Conservation (phyloP, 2,329 filamentous ascomycete species). For the Diaporthe eres region DNA sequence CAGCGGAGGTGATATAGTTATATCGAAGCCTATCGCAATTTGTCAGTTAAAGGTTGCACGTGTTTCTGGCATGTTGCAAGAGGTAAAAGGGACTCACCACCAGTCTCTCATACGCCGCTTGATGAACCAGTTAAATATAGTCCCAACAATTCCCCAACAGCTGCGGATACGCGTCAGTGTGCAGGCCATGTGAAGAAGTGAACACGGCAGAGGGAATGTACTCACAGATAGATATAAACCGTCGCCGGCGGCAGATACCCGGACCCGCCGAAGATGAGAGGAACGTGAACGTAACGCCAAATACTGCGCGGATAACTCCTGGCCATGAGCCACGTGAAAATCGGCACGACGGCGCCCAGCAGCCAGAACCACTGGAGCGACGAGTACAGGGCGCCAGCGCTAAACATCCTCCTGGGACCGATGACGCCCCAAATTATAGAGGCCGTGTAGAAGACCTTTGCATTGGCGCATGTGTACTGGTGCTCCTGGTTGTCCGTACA, state of each 20-base stretch:
- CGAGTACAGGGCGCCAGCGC: slow-evolving; percentile 72
- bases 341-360: slow-evolving; percentile 72
- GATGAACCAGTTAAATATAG: slow-evolving; percentile 78
- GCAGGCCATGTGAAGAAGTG: not conserved
- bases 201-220: not conserved
- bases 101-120: slow-evolving; percentile 76
- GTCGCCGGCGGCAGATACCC: slow-evolving; percentile 78
- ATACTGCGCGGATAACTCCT: slow-evolving; percentile 72
- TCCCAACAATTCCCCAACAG: slow-evolving; percentile 77
- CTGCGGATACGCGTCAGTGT: slow-evolving; percentile 34
- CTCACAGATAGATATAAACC: slow-evolving; percentile 74
- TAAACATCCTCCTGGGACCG: slow-evolving; percentile 79
- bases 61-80: not conserved
- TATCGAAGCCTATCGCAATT: slow-evolving; percentile 66
- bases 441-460: slow-evolving; percentile 74
- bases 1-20: slow-evolving; percentile 82
- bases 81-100: slow-evolving; percentile 64
- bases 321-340: slow-evolving; percentile 74
- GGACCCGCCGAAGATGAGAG: slow-evolving; percentile 77
- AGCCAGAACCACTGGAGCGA: slow-evolving; percentile 80
- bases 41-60: not conserved
- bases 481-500: slow-evolving; percentile 68
- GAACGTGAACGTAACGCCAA: slow-evolving; percentile 77
- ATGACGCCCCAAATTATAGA: slow-evolving; percentile 82
- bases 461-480: slow-evolving; percentile 70